These are phyloP conservation scores for Exophiala spinifera DNA, from an alignment of 2,329 filamentous ascomycete species.

Conservation along the genomic window DNA sequence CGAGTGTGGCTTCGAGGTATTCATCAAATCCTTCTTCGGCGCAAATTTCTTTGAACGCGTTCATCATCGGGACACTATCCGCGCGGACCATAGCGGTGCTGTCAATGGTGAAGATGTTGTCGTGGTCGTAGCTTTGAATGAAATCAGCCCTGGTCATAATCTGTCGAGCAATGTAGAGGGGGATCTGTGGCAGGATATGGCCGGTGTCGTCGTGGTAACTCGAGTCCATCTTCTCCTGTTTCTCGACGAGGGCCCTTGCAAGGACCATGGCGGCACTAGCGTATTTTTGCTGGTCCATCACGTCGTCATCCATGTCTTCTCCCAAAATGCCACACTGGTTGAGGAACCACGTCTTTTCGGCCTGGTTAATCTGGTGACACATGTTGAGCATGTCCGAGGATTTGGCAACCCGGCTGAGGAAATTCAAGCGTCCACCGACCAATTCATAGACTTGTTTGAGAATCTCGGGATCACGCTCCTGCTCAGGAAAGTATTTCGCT, in stretches of 20 bases:
- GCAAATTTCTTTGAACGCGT: constrained; percentile 84
- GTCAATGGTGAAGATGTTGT: constrained; percentile 94
- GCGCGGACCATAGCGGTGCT: constrained; percentile 82
- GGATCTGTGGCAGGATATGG: constrained; percentile 75
- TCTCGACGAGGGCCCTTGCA: constrained; percentile 84
- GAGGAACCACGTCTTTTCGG: constrained; percentile 74
- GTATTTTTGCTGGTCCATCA: constrained; percentile 97
- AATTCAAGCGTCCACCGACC: constrained; percentile 84
- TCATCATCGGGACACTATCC: constrained; percentile 93
- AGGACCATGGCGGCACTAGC: constrained; percentile 91
- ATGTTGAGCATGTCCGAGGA: constrained; percentile 73
- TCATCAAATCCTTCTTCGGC: constrained; percentile 71
- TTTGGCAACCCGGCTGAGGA: constrained; percentile 86
- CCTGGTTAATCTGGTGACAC: constrained; percentile 68
- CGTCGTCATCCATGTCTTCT: constrained; percentile 84
- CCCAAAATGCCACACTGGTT: constrained; percentile 78
- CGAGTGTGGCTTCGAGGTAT: constrained; percentile 75
- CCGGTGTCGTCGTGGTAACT: constrained; percentile 65
- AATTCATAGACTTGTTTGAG: constrained; percentile 79
- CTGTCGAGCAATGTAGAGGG: constrained; percentile 78
- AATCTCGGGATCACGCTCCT: constrained; percentile 47
- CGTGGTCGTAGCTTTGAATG: constrained; percentile 84
- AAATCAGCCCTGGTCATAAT: constrained; percentile 97
- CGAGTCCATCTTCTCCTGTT: constrained; percentile 64
- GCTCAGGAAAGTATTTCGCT: constrained; percentile 69